Percentiles rank a stretch among this genome's conserved stretches.
Evolutionary conservation across 768 basidiomycete genomes (phyloP).

Genomic region (Trametes villosa): DNA sequence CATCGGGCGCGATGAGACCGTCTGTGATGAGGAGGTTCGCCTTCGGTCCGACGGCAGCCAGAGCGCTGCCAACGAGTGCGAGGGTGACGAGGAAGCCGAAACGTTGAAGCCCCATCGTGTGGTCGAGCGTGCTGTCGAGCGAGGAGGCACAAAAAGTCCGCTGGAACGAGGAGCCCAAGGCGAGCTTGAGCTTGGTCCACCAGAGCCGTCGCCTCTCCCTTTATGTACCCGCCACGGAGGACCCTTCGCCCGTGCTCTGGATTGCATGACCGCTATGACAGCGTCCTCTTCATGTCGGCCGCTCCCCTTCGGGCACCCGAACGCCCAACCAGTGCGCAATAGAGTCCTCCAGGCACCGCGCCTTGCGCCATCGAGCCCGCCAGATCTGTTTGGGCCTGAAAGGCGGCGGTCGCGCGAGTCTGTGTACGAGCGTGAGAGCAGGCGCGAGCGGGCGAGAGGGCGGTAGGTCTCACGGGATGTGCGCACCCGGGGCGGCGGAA

Average conservation of each 20-base stretch:
- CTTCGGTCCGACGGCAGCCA: not conserved
- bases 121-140: not conserved
- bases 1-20: conserved; percentile 8
- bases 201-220: not conserved
- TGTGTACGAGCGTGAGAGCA: not conserved
- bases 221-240: not conserved
- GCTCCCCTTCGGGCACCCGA: not conserved
- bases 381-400: conserved; percentile 3
- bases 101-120: not conserved
- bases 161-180: not conserved
- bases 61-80: not conserved
- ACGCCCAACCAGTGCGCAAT: not conserved
- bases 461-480: not conserved
- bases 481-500: not conserved
- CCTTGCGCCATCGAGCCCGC: not conserved
- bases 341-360: not conserved
- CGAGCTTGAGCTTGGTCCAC: not conserved
- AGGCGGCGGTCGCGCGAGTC: not conserved
- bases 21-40: conserved; percentile 10
- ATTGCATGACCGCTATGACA: too few species aligned
- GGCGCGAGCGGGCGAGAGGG: not conserved
- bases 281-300: too few species aligned
- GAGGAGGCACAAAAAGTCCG: not conserved
- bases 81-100: not conserved
- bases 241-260: not conserved